Base-by-base conservation (phyloP, 805 yeast genomes). In the Starmerella potacharoeniae region DNA sequence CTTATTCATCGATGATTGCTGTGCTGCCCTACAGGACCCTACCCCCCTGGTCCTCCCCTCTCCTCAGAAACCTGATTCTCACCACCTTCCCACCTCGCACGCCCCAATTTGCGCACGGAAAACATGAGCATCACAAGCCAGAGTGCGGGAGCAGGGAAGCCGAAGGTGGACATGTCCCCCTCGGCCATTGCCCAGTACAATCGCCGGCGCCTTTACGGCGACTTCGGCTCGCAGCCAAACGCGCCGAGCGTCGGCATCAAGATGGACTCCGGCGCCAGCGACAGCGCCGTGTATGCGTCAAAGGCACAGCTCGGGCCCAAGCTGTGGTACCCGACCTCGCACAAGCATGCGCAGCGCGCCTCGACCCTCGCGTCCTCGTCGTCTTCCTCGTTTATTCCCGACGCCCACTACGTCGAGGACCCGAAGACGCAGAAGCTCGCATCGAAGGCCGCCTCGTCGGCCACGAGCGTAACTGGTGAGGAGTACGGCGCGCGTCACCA, bases 241-340 rank as follows among this genome's bases (percentile, higher is more conserved):
- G 64, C 66, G 33, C 73, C 74, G 29, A 56, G 65, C 14, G 68
- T 71, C 14, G 75, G 74, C 1, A 69, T 71, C 40, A 63, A 55
- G 40, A 54, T 54, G 35, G 57, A 43, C n/a, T 36, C 64, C 44
- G 58, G 68, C 28, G 65, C 71, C 16, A 62, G 58, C 46, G 55
- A 61, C 9, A 69, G 71, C 14, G 73, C 73, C 3, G 54, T 64
- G 41, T 61, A 67, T 34, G 73, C 73, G 17, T 56, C 67, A 40
- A 53, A 60, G 49, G 36, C 63, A 30, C 66, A 67, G 59, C 61
- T 68, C 48, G 65, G 66, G 9, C 67, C 69, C 51, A 65, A 66
- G 55, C 65, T 69, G 49, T 69, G 72, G 72, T 60, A 64, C 28
- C 71, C 68, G 14, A 60, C 59, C 31, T 57, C 49, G 33, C 56